phyloP scores from a whole-genome alignment of 192 early-diverging fungal species.

The Backusella sp. region DNA sequence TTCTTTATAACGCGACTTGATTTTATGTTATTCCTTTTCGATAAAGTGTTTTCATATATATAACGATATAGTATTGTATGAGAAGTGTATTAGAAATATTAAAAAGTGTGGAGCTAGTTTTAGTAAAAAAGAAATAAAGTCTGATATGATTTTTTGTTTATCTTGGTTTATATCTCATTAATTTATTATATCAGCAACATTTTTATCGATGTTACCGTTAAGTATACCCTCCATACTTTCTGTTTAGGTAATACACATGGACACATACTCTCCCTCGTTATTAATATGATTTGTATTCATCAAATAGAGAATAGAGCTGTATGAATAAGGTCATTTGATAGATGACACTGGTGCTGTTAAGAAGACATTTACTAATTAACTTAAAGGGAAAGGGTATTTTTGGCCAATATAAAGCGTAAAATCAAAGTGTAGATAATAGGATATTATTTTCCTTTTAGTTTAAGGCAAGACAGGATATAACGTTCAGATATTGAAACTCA shows the following conservation, averaged over 20 bases:
- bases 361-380: no score
- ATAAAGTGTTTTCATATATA: not conserved
- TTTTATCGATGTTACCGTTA: not conserved
- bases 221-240: not conserved
- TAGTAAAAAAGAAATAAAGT: not conserved
- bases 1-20: not conserved
- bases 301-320: no score
- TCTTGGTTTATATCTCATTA: not conserved
- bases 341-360: no score
- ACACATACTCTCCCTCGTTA: no score
- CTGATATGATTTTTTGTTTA: not conserved
- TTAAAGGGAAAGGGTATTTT: no score
- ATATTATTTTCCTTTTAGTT: not conserved
- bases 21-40: not conserved
- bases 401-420: not conserved
- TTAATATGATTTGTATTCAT: no score
- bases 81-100: not conserved
- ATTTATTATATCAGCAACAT: not conserved
- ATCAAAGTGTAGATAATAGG: not conserved
- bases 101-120: no score
- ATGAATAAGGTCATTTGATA: no score
- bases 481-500: not conserved
- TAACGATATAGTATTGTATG: not conserved
- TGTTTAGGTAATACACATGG: no score
- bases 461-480: not conserved